Evolutionary conservation across 2,329 filamentous ascomycete species (phyloP).

Genomic region (Paraphoma chrysanthemicola): DNA sequence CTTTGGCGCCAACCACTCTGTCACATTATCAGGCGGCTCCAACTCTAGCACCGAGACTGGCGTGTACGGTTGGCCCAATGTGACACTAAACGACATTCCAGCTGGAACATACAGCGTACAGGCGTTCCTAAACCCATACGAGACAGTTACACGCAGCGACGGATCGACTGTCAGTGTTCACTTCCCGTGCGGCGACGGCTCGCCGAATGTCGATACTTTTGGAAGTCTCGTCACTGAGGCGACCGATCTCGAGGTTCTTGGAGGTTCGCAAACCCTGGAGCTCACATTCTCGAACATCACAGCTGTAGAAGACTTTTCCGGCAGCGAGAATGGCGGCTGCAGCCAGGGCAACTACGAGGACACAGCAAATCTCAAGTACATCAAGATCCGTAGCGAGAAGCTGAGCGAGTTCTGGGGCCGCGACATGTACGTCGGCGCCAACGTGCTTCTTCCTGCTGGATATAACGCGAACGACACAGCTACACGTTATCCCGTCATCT

Average conservation of each 20-base stretch:
- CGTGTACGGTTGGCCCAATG: slow-evolving; percentile 45
- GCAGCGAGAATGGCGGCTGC: slow-evolving; percentile 48
- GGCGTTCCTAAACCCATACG: slow-evolving; percentile 46
- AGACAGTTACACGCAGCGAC: slow-evolving; percentile 45
- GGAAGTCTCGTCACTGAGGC: slow-evolving; percentile 38
- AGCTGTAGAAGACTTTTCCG: slow-evolving; percentile 28
- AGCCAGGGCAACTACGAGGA: slow-evolving; percentile 49
- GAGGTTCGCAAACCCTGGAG: slow-evolving; percentile 36
- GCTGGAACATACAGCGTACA: slow-evolving; percentile 44
- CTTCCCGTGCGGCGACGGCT: slow-evolving; percentile 49
- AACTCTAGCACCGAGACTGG: slow-evolving; percentile 29
- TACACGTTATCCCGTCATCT: slow-evolving; percentile 46
- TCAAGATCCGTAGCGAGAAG: slow-evolving; percentile 49
- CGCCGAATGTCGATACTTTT: slow-evolving; percentile 33
- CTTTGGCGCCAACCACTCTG: slow-evolving; percentile 21
- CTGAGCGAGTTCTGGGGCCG: slow-evolving; percentile 47
- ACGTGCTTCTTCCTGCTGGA: slow-evolving; percentile 43
- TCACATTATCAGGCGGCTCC: slow-evolving; percentile 38
- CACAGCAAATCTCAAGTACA: slow-evolving; percentile 39
- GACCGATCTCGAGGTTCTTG: slow-evolving; percentile 33
- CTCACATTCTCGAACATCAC: slow-evolving; percentile 42
- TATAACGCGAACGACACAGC: slow-evolving; percentile 39
- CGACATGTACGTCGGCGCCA: slow-evolving; percentile 48
- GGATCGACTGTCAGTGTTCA: slow-evolving; percentile 44
- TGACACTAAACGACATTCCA: slow-evolving; percentile 37